Evolutionary conservation across 139 green algal genomes (phyloP).

Genomic region (Chlorella vulgaris): DNA sequence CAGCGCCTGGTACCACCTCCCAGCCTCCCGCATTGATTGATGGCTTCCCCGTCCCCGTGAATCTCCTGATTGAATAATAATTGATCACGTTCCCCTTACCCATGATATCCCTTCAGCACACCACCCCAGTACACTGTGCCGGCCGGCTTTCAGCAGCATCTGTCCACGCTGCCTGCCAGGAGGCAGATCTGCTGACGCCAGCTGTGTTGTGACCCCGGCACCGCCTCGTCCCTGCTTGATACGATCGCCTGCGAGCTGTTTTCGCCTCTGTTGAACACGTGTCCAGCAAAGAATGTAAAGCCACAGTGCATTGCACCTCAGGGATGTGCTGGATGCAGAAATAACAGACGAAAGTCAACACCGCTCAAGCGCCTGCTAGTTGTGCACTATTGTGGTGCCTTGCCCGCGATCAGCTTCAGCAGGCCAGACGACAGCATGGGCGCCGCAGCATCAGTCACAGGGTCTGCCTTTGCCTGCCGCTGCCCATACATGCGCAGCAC

Average conservation of each 20-base stretch:
- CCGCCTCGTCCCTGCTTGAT: too few species aligned
- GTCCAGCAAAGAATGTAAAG: background rate
- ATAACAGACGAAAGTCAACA: background rate
- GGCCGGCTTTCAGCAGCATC: background rate
- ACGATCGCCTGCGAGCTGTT: background rate
- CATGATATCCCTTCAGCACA: background rate
- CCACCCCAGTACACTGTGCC: too few species aligned
- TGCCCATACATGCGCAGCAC: slow-evolving; percentile 62
- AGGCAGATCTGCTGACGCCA: background rate
- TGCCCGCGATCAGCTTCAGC: slow-evolving; percentile 61
- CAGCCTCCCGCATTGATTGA: too few species aligned
- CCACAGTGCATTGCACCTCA: too few species aligned
- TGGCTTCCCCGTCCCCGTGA: too few species aligned
- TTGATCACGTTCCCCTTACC: background rate
- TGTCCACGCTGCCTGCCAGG: background rate
- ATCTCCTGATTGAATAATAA: too few species aligned
- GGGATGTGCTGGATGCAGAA: too few species aligned
- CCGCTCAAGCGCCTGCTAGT: background rate
- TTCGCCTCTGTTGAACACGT: background rate
- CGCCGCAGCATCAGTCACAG: slow-evolving; percentile 43
- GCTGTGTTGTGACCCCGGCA: too few species aligned
- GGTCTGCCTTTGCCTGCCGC: slow-evolving; percentile 63
- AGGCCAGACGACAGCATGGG: slow-evolving; percentile 53
- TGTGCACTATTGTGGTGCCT: background rate
- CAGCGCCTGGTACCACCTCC: too few species aligned